A percentile compares a stretch with the other conserved stretches of the same genome.
phyloP scores from a whole-genome alignment of 2,329 filamentous ascomycete genomes.

The Arthrobotrys sinensis region DNA sequence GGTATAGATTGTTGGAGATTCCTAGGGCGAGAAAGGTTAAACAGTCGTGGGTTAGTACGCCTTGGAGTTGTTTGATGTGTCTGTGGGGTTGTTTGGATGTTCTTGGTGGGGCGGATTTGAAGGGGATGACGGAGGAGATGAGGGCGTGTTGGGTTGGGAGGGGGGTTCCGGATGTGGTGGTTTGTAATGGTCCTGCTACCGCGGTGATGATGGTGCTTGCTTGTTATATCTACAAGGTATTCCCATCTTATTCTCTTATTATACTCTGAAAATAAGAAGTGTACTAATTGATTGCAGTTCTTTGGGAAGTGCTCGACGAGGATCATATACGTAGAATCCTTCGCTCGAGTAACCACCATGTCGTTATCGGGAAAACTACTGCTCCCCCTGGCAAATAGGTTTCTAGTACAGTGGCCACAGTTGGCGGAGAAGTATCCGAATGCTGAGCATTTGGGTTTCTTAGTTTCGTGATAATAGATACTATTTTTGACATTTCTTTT shows the following conservation, averaged over 20 bases:
- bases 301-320: slow-evolving; percentile 75
- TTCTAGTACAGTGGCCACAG: slow-evolving; percentile 64
- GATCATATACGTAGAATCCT: slow-evolving; percentile 90
- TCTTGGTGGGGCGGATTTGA: slow-evolving; percentile 69
- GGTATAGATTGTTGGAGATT: slow-evolving; percentile 71
- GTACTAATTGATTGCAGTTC: slow-evolving; percentile 62
- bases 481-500: background rate
- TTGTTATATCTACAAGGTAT: slow-evolving; percentile 62
- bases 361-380: slow-evolving; percentile 89
- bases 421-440: slow-evolving; percentile 61
- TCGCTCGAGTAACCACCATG: slow-evolving; percentile 85
- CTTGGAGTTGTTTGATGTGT: slow-evolving; percentile 77
- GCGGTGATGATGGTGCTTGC: slow-evolving; percentile 64
- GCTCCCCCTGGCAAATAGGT: slow-evolving; percentile 66
- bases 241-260: background rate
- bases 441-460: slow-evolving; percentile 63
- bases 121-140: slow-evolving; percentile 46
- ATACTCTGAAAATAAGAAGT: background rate
- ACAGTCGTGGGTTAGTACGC: slow-evolving; percentile 82
- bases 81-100: slow-evolving; percentile 70
- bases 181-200: slow-evolving; percentile 64
- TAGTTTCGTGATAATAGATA: slow-evolving; percentile 60
- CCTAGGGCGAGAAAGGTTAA: slow-evolving; percentile 85
- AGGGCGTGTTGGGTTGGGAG: slow-evolving; percentile 50
- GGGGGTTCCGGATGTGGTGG: slow-evolving; percentile 62